phyloP scores from a whole-genome alignment of 2,329 filamentous ascomycete species.

The Aspergillus pseudoviridinutans region DNA sequence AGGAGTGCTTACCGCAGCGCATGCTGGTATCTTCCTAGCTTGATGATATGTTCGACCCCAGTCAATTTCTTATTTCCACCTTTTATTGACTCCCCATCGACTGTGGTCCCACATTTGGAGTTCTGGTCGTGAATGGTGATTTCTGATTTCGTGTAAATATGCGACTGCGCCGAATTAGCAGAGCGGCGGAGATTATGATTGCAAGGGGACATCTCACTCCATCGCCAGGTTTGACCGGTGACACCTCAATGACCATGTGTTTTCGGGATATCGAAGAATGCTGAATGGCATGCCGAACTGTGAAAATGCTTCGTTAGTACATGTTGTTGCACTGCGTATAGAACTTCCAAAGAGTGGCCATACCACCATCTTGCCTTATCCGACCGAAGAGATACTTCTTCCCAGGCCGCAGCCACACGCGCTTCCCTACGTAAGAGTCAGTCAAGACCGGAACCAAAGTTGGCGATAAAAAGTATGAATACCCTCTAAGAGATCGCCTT shows the following conservation, averaged over 20 bases:
- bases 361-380: constrained; percentile 61
- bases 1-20: constrained; percentile 37
- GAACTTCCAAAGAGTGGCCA: constrained; percentile 2
- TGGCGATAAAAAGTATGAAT: constrained; percentile 47
- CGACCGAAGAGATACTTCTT: constrained; percentile 83
- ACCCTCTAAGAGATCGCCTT: constrained; percentile 46
- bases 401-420: constrained; percentile 80
- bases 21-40: constrained; percentile 66
- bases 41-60: constrained; percentile 59
- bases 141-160: constrained; percentile 61
- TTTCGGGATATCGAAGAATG: constrained; percentile 84
- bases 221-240: constrained; percentile 60
- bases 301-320: background rate
- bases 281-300: constrained; percentile 67
- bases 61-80: constrained; percentile 57
- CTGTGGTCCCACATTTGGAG: constrained; percentile 78
- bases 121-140: constrained; percentile 72
- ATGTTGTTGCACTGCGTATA: background rate
- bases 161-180: constrained; percentile 46
- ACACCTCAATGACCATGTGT: constrained; percentile 75
- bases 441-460: background rate
- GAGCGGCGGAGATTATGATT: background rate
- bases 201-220: constrained; percentile 49
- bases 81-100: constrained; percentile 70
- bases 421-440: constrained; percentile 52